A percentile compares a stretch with the other conserved stretches of the same genome.
Evolutionary conservation across 768 basidiomycete genomes (phyloP).

Genomic region (Lactarius tabidus): DNA sequence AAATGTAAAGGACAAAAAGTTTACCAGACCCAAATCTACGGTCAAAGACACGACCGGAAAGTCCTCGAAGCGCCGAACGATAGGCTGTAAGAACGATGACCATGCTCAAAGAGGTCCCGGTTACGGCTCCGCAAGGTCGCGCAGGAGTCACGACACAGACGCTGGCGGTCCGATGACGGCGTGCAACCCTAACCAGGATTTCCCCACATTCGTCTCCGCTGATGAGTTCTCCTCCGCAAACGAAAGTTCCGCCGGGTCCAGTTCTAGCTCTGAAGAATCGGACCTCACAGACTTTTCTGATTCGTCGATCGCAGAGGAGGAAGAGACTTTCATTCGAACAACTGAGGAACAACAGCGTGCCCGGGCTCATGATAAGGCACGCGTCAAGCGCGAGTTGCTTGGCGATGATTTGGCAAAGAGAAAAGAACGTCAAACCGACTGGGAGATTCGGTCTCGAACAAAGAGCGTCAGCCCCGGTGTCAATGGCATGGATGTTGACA

Average conservation of each 20-base stretch:
- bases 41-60: slow-evolving; percentile 26
- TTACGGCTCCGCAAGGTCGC: slow-evolving; percentile 7
- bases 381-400: slow-evolving; percentile 56
- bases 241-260: slow-evolving; percentile 31
- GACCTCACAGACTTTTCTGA: slow-evolving; percentile 24
- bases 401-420: slow-evolving; percentile 43
- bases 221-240: slow-evolving; percentile 29
- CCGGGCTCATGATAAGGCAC: slow-evolving; percentile 39
- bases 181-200: slow-evolving; percentile 9
- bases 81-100: slow-evolving; percentile 8
- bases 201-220: slow-evolving; percentile 27
- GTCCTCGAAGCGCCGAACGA: slow-evolving; percentile 1
- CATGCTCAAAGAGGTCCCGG: slow-evolving; percentile 7
- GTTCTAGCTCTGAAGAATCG: slow-evolving; percentile 16
- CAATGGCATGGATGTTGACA: slow-evolving; percentile 61
- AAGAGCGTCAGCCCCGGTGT: slow-evolving; percentile 39
- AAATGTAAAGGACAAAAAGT: slow-evolving; percentile 15
- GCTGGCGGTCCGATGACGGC: slow-evolving; percentile 13
- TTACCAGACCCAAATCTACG: slow-evolving; percentile 12
- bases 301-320: slow-evolving; percentile 24
- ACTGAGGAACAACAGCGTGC: slow-evolving; percentile 23
- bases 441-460: slow-evolving; percentile 25
- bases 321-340: slow-evolving; percentile 23
- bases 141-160: slow-evolving; percentile 18
- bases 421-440: slow-evolving; percentile 30